phyloP scores from a whole-genome alignment of 2,329 filamentous ascomycete species.

The Alternaria conjuncta region DNA sequence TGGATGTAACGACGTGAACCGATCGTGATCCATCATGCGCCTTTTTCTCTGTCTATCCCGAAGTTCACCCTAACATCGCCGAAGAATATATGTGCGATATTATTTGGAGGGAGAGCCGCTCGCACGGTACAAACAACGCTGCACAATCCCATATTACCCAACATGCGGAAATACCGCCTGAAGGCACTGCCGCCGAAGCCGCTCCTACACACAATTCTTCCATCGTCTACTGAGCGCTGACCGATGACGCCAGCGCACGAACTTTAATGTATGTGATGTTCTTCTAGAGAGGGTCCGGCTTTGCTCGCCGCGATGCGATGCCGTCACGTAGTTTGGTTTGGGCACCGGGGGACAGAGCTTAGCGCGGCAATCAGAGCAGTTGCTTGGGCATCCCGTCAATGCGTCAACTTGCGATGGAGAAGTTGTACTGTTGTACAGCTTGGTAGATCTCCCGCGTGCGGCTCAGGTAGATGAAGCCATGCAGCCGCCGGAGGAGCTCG shows the following conservation, averaged over 20 bases:
- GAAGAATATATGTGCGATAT: background rate
- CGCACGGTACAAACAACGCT: background rate
- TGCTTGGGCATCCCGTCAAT: background rate
- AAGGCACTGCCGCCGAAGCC: background rate
- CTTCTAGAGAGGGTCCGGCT: background rate
- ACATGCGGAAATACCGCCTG: background rate
- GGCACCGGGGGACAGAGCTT: background rate
- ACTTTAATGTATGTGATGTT: background rate
- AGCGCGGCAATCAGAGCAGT: constrained; percentile 4
- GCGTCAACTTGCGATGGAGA: background rate
- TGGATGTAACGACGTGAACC: background rate
- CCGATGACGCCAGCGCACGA: background rate
- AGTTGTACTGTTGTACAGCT: constrained; percentile 8
- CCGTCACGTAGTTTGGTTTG: constrained; percentile 16
- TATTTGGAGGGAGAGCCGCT: background rate
- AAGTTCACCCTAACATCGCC: constrained; percentile 4
- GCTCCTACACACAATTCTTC: background rate
- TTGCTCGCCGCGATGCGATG: constrained; percentile 6
- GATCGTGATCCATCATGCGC: constrained; percentile 17
- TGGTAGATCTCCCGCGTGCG: constrained; percentile 29
- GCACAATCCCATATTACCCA: background rate
- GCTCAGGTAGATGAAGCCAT: constrained; percentile 9
- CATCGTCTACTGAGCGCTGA: background rate
- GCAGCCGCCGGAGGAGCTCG: constrained; percentile 16
- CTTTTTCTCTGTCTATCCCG: constrained; percentile 3